Percentiles rank a stretch among this genome's conserved stretches.
phyloP scores from a whole-genome alignment of 345 rosid species.

The Rhodamnia argentea region DNA sequence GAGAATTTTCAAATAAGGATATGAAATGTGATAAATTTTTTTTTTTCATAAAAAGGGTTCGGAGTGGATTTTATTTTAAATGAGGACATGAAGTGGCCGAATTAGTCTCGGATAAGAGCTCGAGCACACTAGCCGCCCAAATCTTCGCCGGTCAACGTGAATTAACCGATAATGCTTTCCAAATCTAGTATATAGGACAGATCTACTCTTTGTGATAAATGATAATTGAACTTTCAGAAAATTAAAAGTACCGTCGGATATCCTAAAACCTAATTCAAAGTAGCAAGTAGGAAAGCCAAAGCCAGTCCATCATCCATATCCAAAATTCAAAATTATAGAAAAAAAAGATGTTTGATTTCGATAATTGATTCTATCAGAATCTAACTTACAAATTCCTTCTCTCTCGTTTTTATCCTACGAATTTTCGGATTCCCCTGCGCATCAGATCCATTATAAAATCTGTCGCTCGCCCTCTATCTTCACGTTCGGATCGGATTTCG shows the following conservation, averaged over 20 bases:
- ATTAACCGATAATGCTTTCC: background rate
- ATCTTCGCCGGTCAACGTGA: background rate
- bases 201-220: background rate
- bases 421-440: background rate
- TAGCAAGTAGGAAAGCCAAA: background rate
- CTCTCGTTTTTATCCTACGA: background rate
- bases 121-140: background rate
- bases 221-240: background rate
- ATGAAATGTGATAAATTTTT: too few species aligned
- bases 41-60: too few species aligned
- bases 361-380: background rate
- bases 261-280: background rate
- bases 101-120: fast-evolving
- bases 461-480: background rate
- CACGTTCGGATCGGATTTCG: background rate
- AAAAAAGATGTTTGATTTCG: background rate
- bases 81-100: background rate
- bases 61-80: background rate
- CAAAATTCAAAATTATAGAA: background rate
- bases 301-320: background rate
- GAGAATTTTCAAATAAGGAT: too few species aligned
- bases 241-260: background rate
- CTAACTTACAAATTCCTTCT: background rate
- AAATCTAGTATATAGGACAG: background rate
- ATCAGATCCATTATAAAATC: background rate